phyloP scores from a whole-genome alignment of 1,284 basidiomycete species.

The Rhodotorula mucilaginosa region DNA sequence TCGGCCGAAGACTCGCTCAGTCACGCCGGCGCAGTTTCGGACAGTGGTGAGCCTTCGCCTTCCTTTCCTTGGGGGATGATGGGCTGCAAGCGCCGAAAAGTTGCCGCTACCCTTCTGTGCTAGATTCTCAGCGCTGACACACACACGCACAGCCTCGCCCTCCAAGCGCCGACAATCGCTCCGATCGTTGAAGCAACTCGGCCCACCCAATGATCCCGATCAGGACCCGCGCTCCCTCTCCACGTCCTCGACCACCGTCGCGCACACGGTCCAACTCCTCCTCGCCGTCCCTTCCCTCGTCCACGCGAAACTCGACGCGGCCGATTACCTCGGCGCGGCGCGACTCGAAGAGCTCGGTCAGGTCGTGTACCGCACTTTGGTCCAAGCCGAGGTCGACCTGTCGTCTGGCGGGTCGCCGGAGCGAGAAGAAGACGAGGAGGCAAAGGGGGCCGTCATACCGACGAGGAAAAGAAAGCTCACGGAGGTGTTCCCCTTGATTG shows the following conservation, averaged over 20 bases:
- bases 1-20: conserved; percentile 19
- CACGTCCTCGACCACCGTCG: conserved; percentile 27
- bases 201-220: neutral
- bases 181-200: neutral
- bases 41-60: conserved; percentile 7
- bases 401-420: too few relatives aligned
- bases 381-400: conserved; percentile 17
- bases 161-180: neutral
- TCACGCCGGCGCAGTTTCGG: neutral
- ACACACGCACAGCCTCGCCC: conserved; percentile 10
- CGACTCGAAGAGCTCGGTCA: conserved; percentile 41
- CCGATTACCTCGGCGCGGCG: conserved; percentile 41
- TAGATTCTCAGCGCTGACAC: too few relatives aligned
- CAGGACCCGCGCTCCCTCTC: conserved; percentile 7
- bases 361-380: conserved; percentile 40
- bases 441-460: neutral
- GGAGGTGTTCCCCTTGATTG: conserved; percentile 42
- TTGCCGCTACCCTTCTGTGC: fast-evolving
- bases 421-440: conserved; percentile 1
- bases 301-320: conserved; percentile 39
- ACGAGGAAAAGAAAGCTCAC: neutral
- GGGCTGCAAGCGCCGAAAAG: too few relatives aligned
- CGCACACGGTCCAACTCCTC: conserved; percentile 37
- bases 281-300: conserved; percentile 40
- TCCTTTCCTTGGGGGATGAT: too few relatives aligned